Conservation (phyloP, 805 yeast species). For the Maudiozyma serrabonitensis region DNA sequence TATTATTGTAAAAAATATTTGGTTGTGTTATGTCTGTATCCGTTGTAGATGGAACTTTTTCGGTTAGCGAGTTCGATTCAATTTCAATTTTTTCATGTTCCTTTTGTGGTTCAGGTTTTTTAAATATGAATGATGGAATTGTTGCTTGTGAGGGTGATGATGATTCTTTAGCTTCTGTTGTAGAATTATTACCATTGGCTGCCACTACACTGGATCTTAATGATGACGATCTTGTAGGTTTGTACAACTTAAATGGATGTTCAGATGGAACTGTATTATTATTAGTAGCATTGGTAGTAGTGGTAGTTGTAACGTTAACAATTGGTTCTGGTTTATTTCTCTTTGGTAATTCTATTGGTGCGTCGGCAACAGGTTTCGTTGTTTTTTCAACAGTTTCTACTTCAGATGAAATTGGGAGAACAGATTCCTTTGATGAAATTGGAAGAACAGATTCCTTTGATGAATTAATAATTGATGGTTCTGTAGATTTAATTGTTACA, state of each 20-base stretch:
- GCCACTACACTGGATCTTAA: constrained; percentile 26
- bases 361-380: neutral
- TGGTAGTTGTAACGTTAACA: neutral
- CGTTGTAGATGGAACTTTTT: too few species aligned
- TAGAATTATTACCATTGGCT: neutral
- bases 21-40: too few species aligned
- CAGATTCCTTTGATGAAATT: neutral
- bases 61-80: too few species aligned
- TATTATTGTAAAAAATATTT: too few species aligned
- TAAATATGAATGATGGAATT: neutral
- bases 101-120: neutral
- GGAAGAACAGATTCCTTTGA: too few species aligned
- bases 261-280: neutral
- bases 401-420: neutral
- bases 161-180: too few species aligned
- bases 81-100: too few species aligned
- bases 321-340: neutral
- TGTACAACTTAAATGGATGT: constrained; percentile 22
- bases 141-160: too few species aligned
- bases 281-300: too few species aligned
- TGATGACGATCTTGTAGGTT: constrained; percentile 32
- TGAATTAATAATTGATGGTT: too few species aligned
- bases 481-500: too few species aligned
- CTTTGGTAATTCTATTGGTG: neutral
- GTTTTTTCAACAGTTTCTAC: neutral